phyloP scores from a whole-genome alignment of 768 basidiomycete species.

The Leccinum aurantiacum region DNA sequence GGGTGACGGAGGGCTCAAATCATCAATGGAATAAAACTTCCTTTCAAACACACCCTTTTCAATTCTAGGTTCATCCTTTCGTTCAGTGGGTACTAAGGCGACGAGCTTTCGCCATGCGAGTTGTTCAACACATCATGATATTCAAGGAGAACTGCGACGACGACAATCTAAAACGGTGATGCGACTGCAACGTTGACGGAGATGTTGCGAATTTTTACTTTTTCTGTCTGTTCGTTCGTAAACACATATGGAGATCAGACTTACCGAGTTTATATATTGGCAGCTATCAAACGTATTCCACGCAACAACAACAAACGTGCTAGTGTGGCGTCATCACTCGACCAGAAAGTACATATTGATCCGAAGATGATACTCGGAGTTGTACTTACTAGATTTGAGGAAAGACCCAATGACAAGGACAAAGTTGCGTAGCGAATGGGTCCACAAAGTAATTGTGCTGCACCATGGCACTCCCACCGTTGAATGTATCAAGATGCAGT shows the following conservation, averaged over 20 bases:
- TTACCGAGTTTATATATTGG: neutral
- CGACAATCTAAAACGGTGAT: neutral
- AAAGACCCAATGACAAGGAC: too few species aligned
- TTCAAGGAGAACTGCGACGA: too few species aligned
- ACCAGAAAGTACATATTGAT: neutral
- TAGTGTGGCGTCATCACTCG: too few species aligned
- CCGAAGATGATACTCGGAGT: neutral
- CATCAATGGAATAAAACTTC: neutral
- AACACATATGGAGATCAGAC: neutral
- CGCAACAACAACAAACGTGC: too few species aligned
- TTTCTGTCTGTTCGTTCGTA: neutral
- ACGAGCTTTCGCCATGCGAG: neutral
- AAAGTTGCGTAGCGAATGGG: too few species aligned
- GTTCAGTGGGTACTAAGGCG: neutral
- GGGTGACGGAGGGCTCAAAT: neutral
- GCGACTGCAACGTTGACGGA: neutral
- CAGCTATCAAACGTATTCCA: too few species aligned
- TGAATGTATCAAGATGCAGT: too few species aligned
- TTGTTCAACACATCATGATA: neutral
- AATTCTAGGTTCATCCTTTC: neutral
- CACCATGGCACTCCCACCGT: too few species aligned
- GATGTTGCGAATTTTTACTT: too few species aligned
- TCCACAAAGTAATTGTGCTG: too few species aligned
- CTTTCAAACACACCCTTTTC: neutral
- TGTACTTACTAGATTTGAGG: too few species aligned